phyloP scores from a whole-genome alignment of 2,329 filamentous ascomycete genomes.

The Microsporum audouinii region DNA sequence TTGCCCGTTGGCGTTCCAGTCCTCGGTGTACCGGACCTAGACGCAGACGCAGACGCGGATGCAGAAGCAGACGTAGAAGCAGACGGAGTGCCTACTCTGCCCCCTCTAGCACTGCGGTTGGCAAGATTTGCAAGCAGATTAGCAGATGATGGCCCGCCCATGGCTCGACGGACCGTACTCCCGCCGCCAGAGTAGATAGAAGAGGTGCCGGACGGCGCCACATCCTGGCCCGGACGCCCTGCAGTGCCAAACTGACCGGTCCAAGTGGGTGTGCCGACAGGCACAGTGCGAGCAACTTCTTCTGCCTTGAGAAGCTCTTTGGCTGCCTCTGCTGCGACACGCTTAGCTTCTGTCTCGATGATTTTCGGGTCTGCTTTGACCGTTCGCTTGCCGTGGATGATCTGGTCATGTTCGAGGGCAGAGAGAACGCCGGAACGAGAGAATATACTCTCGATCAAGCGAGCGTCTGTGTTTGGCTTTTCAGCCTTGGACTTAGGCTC shows the following conservation, averaged over 20 bases:
- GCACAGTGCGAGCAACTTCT: constrained; percentile 59
- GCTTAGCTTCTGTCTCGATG: constrained; percentile 69
- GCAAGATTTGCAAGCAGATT: constrained; percentile 32
- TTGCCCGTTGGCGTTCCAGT: constrained; percentile 37
- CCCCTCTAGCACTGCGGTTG: constrained; percentile 15
- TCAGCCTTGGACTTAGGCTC: not conserved
- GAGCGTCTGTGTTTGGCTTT: constrained; percentile 46
- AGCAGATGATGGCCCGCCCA: constrained; percentile 30
- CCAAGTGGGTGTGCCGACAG: constrained; percentile 84
- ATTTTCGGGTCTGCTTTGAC: constrained; percentile 64
- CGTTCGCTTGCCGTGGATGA: constrained; percentile 64
- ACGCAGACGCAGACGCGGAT: constrained; percentile 16
- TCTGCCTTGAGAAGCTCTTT: constrained; percentile 61
- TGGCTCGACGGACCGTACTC: constrained; percentile 25
- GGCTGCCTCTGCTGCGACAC: constrained; percentile 66
- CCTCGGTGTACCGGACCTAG: constrained; percentile 23
- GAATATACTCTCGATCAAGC: constrained; percentile 82
- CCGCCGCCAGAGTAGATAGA: constrained; percentile 19
- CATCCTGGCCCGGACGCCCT: constrained; percentile 52
- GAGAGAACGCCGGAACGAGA: constrained; percentile 74
- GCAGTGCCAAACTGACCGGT: constrained; percentile 72
- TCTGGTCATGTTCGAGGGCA: constrained; percentile 86
- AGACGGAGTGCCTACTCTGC: not conserved
- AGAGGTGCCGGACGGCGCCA: constrained; percentile 3
- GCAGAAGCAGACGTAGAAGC: constrained; percentile 1